These are phyloP conservation scores for Nicotiana attenuata DNA, from an alignment of 257 asterid species.

Conservation along the genomic window DNA sequence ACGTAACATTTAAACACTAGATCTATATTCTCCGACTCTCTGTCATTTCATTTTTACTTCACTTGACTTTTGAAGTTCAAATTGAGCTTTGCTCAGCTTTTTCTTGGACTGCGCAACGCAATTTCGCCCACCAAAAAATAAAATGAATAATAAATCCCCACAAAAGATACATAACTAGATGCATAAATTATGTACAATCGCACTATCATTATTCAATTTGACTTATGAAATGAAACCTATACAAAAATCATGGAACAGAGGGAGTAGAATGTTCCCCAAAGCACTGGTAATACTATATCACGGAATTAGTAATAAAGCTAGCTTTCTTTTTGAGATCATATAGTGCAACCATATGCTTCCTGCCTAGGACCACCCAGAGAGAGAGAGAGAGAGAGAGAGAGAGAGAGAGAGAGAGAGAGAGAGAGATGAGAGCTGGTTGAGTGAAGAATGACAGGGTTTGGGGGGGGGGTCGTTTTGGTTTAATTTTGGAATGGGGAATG, in stretches of 20 bases:
- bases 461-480: too few species aligned
- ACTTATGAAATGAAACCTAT: background rate
- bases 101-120: background rate
- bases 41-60: background rate
- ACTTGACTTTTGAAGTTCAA: background rate
- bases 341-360: background rate
- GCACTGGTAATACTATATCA: background rate
- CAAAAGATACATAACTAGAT: background rate
- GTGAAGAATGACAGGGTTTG: too few species aligned
- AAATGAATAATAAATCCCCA: background rate
- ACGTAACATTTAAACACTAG: background rate
- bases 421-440: too few species aligned
- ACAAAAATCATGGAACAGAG: background rate
- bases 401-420: background rate
- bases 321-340: background rate
- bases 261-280: background rate
- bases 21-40: background rate
- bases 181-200: background rate
- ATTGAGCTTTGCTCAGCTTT: background rate
- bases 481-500: too few species aligned
- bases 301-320: background rate
- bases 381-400: too few species aligned
- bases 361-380: background rate
- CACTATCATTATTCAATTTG: background rate
- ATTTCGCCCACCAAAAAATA: background rate